Percentiles rank a stretch among this genome's conserved stretches.
phyloP scores from a whole-genome alignment of 768 basidiomycete species.

The Ramaria sp. region DNA sequence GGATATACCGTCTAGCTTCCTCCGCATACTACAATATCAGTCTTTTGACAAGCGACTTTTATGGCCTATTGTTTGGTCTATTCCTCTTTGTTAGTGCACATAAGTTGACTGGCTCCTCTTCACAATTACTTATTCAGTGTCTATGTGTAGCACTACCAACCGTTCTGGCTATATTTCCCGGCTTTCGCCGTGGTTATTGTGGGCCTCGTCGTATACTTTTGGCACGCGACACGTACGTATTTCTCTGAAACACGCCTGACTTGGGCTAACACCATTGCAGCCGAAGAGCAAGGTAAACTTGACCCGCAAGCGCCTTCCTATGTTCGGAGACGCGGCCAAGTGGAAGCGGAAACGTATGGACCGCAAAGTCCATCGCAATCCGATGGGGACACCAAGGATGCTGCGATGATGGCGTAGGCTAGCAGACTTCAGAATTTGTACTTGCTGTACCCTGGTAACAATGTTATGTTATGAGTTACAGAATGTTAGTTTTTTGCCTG shows the following conservation, averaged over 20 bases:
- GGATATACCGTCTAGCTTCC: slow-evolving; percentile 77
- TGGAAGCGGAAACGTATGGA: slow-evolving; percentile 8
- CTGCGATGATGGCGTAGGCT: background rate
- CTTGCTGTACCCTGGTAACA: too few relatives aligned
- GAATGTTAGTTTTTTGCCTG: too few relatives aligned
- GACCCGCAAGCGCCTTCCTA: slow-evolving; percentile 53
- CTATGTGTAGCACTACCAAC: slow-evolving; percentile 52
- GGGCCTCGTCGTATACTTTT: slow-evolving; percentile 79
- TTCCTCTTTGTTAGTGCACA: slow-evolving; percentile 39
- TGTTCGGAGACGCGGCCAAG: slow-evolving; percentile 24
- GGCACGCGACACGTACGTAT: slow-evolving; percentile 68
- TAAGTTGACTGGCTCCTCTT: background rate
- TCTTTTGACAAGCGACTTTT: slow-evolving; percentile 82
- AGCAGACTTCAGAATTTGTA: background rate
- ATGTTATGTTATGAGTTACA: too few relatives aligned
- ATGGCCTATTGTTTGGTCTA: slow-evolving; percentile 68
- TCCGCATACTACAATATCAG: slow-evolving; percentile 81
- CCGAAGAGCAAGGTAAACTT: slow-evolving; percentile 62
- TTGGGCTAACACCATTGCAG: slow-evolving; percentile 23
- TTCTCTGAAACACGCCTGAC: background rate
- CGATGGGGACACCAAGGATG: slow-evolving; percentile 1
- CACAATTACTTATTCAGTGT: slow-evolving; percentile 13
- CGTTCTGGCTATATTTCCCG: slow-evolving; percentile 85
- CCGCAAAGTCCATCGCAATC: slow-evolving; percentile 7
- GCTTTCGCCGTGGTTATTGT: slow-evolving; percentile 59